A percentile compares a stretch with the other conserved stretches of the same genome.
Conservation (phyloP, 805 yeast species). For the Vanderwaltozyma verrucispora region DNA sequence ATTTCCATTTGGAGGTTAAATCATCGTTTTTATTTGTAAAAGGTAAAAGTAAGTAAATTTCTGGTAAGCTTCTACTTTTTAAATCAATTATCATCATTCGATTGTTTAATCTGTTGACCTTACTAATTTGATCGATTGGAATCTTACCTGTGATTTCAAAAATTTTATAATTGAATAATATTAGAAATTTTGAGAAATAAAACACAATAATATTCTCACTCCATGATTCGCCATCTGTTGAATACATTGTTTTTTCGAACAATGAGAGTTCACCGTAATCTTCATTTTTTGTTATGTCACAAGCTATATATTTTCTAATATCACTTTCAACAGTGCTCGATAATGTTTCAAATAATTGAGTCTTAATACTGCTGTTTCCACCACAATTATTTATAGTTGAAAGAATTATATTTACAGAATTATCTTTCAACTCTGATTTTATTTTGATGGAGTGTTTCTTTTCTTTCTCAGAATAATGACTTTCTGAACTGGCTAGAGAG, state of each 20-base stretch:
- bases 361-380: too few species aligned
- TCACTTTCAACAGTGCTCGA: background rate
- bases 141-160: slow-evolving; percentile 33
- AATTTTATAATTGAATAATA: slow-evolving; percentile 14
- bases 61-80: slow-evolving; percentile 35
- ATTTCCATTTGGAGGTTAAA: slow-evolving; percentile 35
- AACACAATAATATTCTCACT: slow-evolving; percentile 16
- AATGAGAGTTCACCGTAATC: slow-evolving; percentile 16
- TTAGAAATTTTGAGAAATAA: slow-evolving; percentile 10
- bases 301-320: background rate
- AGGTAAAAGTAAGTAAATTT: slow-evolving; percentile 27
- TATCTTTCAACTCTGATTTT: background rate
- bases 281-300: background rate
- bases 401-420: too few species aligned
- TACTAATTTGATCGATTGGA: slow-evolving; percentile 28
- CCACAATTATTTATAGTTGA: background rate
- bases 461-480: background rate
- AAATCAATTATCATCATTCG: slow-evolving; percentile 29
- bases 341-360: background rate
- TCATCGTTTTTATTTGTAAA: slow-evolving; percentile 16
- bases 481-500: background rate
- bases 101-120: slow-evolving; percentile 20
- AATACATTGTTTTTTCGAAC: slow-evolving; percentile 35
- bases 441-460: background rate
- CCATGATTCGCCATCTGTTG: slow-evolving; percentile 37